These are phyloP conservation scores for Globisporangium lucens DNA, from an alignment of 352 stramenopile species.

Conservation along the genomic window DNA sequence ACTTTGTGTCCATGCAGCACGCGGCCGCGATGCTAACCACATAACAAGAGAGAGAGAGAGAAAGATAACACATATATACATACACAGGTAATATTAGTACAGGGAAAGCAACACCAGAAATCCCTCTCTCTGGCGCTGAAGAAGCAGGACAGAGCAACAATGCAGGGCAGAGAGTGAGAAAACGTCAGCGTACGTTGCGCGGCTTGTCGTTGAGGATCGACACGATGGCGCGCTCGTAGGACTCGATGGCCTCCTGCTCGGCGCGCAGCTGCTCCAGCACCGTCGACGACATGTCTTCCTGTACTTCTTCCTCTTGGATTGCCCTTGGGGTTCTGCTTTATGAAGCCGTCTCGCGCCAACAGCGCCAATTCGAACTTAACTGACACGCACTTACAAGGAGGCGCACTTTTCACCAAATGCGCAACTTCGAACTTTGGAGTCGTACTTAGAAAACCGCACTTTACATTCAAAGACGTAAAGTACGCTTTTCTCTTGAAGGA, in stretches of 20 bases:
- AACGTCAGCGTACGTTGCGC: constrained; percentile 56
- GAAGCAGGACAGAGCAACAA: not conserved
- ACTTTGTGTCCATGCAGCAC: constrained; percentile 85
- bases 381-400: not conserved
- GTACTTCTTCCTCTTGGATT: not conserved
- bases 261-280: constrained; percentile 81
- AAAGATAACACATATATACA: not conserved
- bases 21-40: constrained; percentile 58
- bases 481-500: no score
- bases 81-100: not conserved
- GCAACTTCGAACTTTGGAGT: not conserved
- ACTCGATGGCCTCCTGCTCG: constrained; percentile 80
- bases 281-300: constrained; percentile 72
- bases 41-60: not conserved
- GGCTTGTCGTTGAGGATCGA: constrained; percentile 74
- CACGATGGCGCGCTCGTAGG: constrained; percentile 67
- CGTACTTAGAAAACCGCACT: not conserved
- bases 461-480: no score
- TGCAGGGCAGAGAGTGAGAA: not conserved
- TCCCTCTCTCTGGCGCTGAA: not conserved
- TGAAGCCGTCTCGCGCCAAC: not conserved
- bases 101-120: not conserved
- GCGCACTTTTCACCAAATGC: not conserved
- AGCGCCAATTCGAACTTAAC: not conserved
- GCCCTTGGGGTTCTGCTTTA: constrained; percentile 3